Conservation (phyloP, 768 basidiomycete genomes). For the Phanerochaete sordida region DNA sequence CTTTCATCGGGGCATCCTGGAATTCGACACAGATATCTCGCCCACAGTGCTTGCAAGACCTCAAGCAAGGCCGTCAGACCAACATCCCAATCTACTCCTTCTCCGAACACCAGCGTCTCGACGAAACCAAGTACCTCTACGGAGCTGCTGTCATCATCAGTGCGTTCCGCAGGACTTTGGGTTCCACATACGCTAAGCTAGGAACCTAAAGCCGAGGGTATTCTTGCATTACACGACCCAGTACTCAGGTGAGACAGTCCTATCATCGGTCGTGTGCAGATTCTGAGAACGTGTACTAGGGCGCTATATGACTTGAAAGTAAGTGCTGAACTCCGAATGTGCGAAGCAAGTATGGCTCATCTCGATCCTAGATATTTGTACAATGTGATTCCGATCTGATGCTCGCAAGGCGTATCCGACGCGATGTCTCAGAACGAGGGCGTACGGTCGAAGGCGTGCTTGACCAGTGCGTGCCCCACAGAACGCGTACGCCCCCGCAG, state of each 20-base stretch:
- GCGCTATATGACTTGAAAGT: constrained; percentile 91
- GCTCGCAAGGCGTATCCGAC: constrained; percentile 87
- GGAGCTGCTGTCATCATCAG: constrained; percentile 91
- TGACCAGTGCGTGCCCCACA: constrained; percentile 61
- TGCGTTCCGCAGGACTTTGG: constrained; percentile 23
- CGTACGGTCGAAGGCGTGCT: constrained; percentile 83
- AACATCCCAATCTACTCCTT: constrained; percentile 97
- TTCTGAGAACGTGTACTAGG: background rate
- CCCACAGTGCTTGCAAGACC: constrained; percentile 72
- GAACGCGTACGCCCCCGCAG: constrained; percentile 4
- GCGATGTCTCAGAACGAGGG: constrained; percentile 87
- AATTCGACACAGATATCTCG: background rate
- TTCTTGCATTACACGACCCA: constrained; percentile 85
- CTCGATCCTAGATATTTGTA: constrained; percentile 63
- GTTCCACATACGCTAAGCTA: background rate
- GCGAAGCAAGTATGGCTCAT: background rate
- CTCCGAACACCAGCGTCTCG: constrained; percentile 76
- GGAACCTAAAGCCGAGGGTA: constrained; percentile 69
- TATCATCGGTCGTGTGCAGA: background rate
- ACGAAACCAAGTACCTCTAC: constrained; percentile 84
- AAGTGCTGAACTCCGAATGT: too few relatives aligned
- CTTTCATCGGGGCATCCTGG: too few relatives aligned
- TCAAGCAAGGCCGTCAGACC: constrained; percentile 79
- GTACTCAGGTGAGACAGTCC: constrained; percentile 41
- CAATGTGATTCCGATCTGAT: constrained; percentile 96